Conservation (phyloP, 139 green algal species). For the Micractinium conductrix region DNA sequence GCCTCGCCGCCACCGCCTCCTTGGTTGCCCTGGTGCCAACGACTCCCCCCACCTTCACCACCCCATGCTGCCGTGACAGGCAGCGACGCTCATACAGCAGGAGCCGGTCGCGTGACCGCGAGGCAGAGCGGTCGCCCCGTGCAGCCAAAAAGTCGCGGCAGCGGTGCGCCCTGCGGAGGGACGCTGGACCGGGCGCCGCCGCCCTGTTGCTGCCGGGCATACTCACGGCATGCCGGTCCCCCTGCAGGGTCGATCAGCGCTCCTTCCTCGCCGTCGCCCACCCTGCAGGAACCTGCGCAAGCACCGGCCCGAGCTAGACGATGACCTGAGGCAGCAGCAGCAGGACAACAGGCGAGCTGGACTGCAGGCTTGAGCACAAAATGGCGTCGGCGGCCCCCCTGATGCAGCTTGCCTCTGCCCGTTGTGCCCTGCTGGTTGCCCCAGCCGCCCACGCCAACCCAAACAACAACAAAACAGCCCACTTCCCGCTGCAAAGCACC, state of each 20-base stretch:
- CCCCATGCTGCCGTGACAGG: not conserved
- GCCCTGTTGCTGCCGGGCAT: not conserved
- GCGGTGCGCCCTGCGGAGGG: not conserved
- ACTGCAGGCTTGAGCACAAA: not conserved
- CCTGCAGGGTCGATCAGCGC: not conserved
- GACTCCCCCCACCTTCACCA: no score
- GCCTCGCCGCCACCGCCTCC: not conserved
- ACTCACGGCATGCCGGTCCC: no score
- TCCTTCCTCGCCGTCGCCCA: not conserved
- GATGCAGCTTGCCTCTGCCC: not conserved
- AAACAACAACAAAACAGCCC: not conserved
- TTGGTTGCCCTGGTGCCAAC: not conserved
- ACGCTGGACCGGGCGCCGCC: no score
- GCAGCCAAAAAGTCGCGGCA: constrained; percentile 16
- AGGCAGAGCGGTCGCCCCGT: not conserved
- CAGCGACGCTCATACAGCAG: constrained; percentile 9
- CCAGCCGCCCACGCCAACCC: no score
- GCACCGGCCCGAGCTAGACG: constrained; percentile 15
- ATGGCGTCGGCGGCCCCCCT: not conserved
- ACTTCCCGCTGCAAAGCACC: no score
- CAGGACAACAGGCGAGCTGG: not conserved
- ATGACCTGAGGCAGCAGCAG: constrained; percentile 5
- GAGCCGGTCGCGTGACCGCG: not conserved
- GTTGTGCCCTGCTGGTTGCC: not conserved
- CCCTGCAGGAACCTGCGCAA: constrained; percentile 1